Conservation (phyloP, 2,329 filamentous ascomycete species). For the Thyridium curvatum region DNA sequence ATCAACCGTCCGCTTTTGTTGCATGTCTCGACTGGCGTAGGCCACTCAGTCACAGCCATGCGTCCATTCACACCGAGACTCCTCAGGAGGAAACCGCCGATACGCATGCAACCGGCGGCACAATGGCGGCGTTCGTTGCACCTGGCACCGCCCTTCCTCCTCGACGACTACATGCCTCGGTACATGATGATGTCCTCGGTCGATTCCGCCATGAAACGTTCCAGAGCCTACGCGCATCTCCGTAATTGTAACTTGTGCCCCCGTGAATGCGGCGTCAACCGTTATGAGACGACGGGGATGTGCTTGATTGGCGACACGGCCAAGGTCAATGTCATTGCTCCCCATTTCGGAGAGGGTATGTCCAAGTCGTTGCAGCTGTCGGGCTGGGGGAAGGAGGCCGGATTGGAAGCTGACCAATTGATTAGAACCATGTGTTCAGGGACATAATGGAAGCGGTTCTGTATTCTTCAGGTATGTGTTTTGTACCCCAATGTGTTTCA, state of each 20-base stretch:
- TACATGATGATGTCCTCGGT: conserved; percentile 63
- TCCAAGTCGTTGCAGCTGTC: too few relatives aligned
- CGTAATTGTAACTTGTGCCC: conserved; percentile 78
- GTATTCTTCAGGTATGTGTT: conserved; percentile 75
- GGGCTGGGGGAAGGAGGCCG: too few relatives aligned
- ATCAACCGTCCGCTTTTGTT: too few relatives aligned
- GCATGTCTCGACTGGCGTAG: too few relatives aligned
- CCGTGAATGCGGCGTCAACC: conserved; percentile 69
- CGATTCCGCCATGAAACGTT: conserved; percentile 68
- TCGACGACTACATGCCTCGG: conserved; percentile 67
- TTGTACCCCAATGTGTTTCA: neutral
- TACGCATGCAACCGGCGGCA: too few relatives aligned
- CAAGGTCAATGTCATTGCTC: conserved; percentile 79
- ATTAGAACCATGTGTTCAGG: conserved; percentile 74
- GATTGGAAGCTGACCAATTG: too few relatives aligned
- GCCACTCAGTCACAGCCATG: too few relatives aligned
- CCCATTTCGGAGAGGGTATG: conserved; percentile 72
- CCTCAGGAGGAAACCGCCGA: too few relatives aligned
- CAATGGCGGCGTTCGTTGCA: conserved; percentile 29
- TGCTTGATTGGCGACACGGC: conserved; percentile 72
- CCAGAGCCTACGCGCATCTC: conserved; percentile 67
- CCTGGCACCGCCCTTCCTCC: conserved; percentile 59
- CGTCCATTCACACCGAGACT: too few relatives aligned
- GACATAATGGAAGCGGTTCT: conserved; percentile 71
- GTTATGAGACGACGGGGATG: conserved; percentile 71